Evolutionary conservation across 1,284 basidiomycete genomes (phyloP).

Genomic region (Puccinia triticina): DNA sequence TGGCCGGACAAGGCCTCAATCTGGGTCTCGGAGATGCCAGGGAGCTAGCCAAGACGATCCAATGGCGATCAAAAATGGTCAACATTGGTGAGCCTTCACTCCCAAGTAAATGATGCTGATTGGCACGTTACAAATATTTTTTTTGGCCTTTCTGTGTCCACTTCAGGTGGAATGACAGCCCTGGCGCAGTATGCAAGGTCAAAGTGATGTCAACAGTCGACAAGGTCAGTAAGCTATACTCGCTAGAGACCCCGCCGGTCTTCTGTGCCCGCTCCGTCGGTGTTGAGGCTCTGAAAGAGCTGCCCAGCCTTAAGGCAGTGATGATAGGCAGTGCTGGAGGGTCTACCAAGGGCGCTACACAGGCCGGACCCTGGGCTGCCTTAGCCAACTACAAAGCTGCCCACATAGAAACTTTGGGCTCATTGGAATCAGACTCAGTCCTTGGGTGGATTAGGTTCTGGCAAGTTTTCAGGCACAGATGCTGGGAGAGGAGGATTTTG

Average conservation of each 20-base stretch:
- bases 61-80: constrained; percentile 35
- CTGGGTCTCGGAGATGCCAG: constrained; percentile 79
- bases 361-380: background rate
- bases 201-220: constrained; percentile 77
- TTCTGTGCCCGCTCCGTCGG: constrained; percentile 85
- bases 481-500: too few species aligned
- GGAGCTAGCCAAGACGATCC: constrained; percentile 19
- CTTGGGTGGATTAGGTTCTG: too few species aligned
- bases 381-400: constrained; percentile 22
- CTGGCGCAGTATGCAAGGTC: constrained; percentile 75
- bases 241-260: constrained; percentile 68
- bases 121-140: background rate
- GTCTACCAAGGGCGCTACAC: constrained; percentile 51
- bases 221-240: constrained; percentile 83
- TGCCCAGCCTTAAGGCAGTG: constrained; percentile 76
- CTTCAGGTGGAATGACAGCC: constrained; percentile 74
- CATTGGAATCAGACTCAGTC: too few species aligned
- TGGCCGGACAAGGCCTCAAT: constrained; percentile 97
- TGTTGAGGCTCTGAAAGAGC: constrained; percentile 85
- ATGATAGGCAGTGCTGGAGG: constrained; percentile 79
- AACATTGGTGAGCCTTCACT: constrained; percentile 33
- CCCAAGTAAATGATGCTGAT: background rate
- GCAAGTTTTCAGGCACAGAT: too few species aligned
- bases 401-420: too few species aligned
- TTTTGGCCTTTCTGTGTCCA: background rate